Conservation (phyloP, 306 rosid genomes). For the Quercus aquifolioides region DNA sequence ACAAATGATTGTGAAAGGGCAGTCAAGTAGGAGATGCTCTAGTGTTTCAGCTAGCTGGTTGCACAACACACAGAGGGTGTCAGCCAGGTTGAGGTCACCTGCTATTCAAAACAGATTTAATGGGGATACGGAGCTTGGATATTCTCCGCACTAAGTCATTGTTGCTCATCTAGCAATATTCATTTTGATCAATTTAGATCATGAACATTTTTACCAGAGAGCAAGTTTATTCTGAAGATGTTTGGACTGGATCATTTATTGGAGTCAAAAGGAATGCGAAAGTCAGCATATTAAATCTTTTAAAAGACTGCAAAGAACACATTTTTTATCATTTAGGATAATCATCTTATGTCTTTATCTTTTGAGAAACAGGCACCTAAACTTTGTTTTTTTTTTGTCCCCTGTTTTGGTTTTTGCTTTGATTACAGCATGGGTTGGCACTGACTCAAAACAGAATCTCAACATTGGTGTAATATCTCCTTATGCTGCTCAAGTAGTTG, state of each 20-base stretch:
- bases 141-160: no score
- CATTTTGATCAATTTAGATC: no score
- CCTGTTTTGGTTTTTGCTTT: neutral
- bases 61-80: no score
- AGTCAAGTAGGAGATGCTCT: no score
- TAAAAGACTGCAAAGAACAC: neutral
- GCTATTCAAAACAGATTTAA: no score
- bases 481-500: constrained; percentile 78
- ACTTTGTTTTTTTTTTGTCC: neutral
- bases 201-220: no score
- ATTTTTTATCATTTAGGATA: neutral
- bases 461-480: constrained; percentile 74
- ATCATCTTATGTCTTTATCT: neutral
- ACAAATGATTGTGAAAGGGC: no score
- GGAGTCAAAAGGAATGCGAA: neutral
- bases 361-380: neutral
- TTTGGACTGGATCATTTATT: neutral
- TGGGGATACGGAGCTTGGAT: no score
- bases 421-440: constrained; percentile 44
- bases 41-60: no score
- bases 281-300: neutral
- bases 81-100: no score
- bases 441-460: constrained; percentile 30
- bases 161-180: no score
- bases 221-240: neutral